Evolutionary conservation across 2,329 filamentous ascomycete genomes (phyloP), one percentile per base, ranked within the genome.

Genomic region (Alternaria consortialis): DNA sequence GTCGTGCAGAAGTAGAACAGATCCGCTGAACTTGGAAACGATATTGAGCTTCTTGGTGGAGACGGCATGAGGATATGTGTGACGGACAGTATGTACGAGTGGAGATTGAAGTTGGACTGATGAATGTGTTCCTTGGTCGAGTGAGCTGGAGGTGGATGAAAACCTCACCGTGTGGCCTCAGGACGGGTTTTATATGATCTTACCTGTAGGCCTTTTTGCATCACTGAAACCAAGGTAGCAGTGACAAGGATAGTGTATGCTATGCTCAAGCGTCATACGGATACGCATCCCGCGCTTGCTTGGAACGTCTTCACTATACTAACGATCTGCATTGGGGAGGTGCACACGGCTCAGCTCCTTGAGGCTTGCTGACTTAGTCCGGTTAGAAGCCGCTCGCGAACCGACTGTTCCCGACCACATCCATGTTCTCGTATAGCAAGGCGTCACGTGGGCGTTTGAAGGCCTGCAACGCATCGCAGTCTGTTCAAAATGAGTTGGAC

Each of bases 1-100:
- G 74, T 77, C 29, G 75, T 78, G 54, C 74, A 77, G 40, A 73
- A 74, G 51, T 79, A 77, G 58, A 78, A 79, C 27, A 78, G 70
- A 44, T 77, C 75, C 56, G 72, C 75, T 34, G 74, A 69, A 34
- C 72, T 75, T 36, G 74, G 76, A 53, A 77, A 76, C 13, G 74
- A 65, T 20, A 73, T 71, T 53, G 74, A 75, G 56, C 68, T 73
- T 66, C 69, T 71, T 63, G 74, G 69, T 37, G 74, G 69, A 53
- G 74, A 76, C 64, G 75, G 67, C 76, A 78, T 78, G 53, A 56
- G 58, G 63, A 50, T 48, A 40, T 32, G 51, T 40, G 58, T 40
- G 58, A 25, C 43, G 31, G 29, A 54, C n/a, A 13, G 12, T 29
- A 34, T n/a, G 11, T 23, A 32, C 29, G 47, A 43, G 43, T 20